Conservation (phyloP, 768 basidiomycete species). For the Boletus sensibilis region DNA sequence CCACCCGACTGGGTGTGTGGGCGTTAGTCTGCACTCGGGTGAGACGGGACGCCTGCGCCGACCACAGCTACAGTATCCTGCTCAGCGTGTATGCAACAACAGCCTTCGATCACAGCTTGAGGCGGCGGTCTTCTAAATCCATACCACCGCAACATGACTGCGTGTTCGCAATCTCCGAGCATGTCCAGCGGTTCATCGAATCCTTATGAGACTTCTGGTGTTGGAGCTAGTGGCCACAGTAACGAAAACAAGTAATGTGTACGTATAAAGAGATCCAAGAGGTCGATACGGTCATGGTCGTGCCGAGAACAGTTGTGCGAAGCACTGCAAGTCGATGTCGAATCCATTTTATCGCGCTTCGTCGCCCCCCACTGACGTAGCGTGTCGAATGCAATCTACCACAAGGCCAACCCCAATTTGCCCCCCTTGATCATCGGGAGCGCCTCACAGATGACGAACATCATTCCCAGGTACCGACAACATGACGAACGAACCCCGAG, state of each 20-base stretch:
- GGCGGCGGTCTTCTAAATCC: slow-evolving; percentile 26
- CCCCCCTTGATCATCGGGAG: background rate
- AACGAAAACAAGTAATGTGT: background rate
- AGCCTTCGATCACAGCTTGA: slow-evolving; percentile 44
- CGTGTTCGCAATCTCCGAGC: slow-evolving; percentile 1
- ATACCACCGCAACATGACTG: background rate
- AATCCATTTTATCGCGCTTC: background rate
- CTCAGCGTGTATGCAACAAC: slow-evolving; percentile 49
- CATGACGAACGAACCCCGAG: background rate
- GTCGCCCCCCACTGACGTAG: background rate
- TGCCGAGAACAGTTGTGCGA: no score
- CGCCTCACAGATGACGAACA: background rate
- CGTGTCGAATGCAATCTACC: background rate
- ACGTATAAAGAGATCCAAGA: background rate
- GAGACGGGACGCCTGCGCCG: background rate
- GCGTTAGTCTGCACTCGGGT: background rate
- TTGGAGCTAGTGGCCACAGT: background rate
- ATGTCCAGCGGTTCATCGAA: background rate
- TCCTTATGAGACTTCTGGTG: background rate
- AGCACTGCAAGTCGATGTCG: background rate
- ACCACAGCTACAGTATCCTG: slow-evolving; percentile 33
- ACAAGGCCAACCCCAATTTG: background rate
- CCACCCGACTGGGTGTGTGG: background rate
- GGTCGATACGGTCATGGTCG: background rate
- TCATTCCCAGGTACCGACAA: background rate